phyloP scores from a whole-genome alignment of 2,329 filamentous ascomycete genomes.

The Pestalotiopsis sp. region DNA sequence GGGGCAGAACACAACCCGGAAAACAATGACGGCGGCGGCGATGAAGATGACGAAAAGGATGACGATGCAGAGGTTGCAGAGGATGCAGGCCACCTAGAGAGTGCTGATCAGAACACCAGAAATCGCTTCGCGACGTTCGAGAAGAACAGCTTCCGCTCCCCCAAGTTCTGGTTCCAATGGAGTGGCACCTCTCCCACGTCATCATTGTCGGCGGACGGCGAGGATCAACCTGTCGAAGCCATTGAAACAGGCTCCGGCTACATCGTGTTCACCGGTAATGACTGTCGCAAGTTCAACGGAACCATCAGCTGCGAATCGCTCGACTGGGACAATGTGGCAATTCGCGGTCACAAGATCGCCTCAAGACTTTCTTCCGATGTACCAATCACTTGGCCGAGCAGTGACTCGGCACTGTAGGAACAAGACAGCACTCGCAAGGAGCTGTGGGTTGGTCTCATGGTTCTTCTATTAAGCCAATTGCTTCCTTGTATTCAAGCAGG shows the following conservation, averaged over 20 bases:
- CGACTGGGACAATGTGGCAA: constrained; percentile 21
- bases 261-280: constrained; percentile 24
- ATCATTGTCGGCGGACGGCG: background rate
- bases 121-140: constrained; percentile 19
- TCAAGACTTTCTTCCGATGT: constrained; percentile 16
- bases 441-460: background rate
- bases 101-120: background rate
- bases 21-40: background rate
- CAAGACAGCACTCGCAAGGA: background rate
- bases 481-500: background rate
- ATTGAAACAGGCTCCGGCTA: constrained; percentile 20
- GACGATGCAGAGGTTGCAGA: background rate
- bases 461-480: background rate
- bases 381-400: background rate
- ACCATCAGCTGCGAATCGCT: constrained; percentile 22
- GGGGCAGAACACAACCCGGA: background rate
- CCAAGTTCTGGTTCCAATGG: constrained; percentile 26
- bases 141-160: constrained; percentile 24
- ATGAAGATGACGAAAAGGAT: background rate
- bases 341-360: constrained; percentile 19
- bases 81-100: constrained; percentile 4
- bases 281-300: constrained; percentile 23
- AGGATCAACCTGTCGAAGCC: background rate
- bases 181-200: constrained; percentile 10
- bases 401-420: background rate